Conservation (phyloP, 2,329 filamentous ascomycete species). For the Xylaria sp. region DNA sequence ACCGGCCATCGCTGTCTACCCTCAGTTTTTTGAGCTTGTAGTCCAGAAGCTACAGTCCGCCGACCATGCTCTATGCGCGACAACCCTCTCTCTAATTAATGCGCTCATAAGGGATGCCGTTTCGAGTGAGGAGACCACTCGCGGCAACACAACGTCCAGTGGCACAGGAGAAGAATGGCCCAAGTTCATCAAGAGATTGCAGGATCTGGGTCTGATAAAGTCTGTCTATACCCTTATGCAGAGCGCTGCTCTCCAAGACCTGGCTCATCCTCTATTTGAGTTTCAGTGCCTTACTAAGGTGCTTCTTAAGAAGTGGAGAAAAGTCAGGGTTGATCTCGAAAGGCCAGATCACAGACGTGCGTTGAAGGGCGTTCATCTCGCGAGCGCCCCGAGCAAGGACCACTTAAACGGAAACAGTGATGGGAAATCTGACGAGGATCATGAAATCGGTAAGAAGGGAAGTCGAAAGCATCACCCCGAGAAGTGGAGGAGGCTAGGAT, state of each 20-base stretch:
- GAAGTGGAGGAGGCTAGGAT: conserved; percentile 93
- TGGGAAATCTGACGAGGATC: conserved; percentile 53
- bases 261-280: conserved; percentile 89
- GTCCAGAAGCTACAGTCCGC: conserved; percentile 92
- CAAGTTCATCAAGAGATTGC: conserved; percentile 91
- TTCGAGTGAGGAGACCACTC: conserved; percentile 70
- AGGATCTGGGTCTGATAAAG: conserved; percentile 92
- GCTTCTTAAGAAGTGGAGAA: conserved; percentile 86
- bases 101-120: conserved; percentile 93
- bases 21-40: conserved; percentile 93
- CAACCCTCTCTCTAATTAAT: conserved; percentile 94
- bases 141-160: conserved; percentile 49
- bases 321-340: conserved; percentile 85
- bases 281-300: conserved; percentile 94
- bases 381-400: conserved; percentile 72
- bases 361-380: conserved; percentile 84
- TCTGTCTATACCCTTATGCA: conserved; percentile 95
- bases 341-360: conserved; percentile 88
- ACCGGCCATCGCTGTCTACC: conserved; percentile 89
- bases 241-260: conserved; percentile 88
- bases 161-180: conserved; percentile 80
- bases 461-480: conserved; percentile 83
- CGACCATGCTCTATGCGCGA: conserved; percentile 94
- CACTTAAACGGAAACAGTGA: conserved; percentile 46
- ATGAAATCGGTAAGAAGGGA: conserved; percentile 63